Conservation (phyloP, 441 rosid species). For the Adansonia madagascariensis region DNA sequence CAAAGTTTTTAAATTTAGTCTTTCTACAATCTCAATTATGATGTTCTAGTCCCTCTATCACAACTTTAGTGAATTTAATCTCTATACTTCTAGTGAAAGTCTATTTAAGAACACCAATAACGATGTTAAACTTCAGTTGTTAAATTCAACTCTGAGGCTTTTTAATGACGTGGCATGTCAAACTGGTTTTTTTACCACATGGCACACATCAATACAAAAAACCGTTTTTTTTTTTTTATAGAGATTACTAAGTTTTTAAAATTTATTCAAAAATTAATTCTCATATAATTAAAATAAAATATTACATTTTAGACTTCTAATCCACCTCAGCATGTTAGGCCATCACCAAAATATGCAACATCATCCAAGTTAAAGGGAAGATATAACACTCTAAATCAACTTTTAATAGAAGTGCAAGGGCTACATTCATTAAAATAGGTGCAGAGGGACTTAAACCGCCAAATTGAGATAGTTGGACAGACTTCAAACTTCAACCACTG, state of each 20-base stretch:
- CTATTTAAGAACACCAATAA: background rate
- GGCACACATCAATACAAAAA: background rate
- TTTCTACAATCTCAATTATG: background rate
- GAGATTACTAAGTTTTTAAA: background rate
- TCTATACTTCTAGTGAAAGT: background rate
- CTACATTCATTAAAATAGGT: background rate
- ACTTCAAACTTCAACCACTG: background rate
- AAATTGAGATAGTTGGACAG: background rate
- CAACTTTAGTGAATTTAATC: background rate
- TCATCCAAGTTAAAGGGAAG: background rate
- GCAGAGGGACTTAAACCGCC: background rate
- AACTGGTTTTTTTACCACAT: background rate
- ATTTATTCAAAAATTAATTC: background rate
- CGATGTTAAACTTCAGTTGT: too few relatives aligned
- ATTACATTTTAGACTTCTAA: background rate
- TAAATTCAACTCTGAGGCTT: background rate
- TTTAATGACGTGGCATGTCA: background rate
- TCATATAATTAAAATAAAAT: background rate
- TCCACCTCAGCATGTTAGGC: background rate
- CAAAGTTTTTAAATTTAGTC: background rate
- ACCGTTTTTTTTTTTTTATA: background rate
- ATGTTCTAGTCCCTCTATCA: conserved; percentile 6
- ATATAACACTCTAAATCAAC: background rate
- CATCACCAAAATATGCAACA: background rate
- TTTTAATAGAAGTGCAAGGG: background rate